These are phyloP conservation scores for Euphorbia tirucalli DNA, from an alignment of 345 rosid genomes.

Conservation along the genomic window DNA sequence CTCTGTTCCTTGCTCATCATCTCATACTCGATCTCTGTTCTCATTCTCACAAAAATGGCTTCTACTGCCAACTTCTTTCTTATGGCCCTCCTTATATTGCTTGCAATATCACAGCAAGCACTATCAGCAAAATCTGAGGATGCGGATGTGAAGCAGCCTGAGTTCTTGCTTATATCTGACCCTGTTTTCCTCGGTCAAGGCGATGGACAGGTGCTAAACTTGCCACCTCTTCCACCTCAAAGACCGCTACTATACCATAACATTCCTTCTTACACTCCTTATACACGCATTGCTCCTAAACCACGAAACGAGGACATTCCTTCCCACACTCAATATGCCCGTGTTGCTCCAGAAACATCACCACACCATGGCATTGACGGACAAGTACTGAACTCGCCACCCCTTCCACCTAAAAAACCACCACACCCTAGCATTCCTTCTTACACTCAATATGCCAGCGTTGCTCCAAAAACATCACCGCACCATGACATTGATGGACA, in stretches of 20 bases:
- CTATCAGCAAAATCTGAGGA: constrained; percentile 20
- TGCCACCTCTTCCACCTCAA: constrained; percentile 34
- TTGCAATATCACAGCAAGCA: constrained; percentile 38
- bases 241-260: too few species aligned
- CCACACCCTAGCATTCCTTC: constrained; percentile 23
- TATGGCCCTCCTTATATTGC: constrained; percentile 30
- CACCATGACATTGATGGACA: constrained; percentile 2
- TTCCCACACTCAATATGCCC: too few species aligned
- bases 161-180: constrained; percentile 38
- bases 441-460: too few species aligned
- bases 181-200: constrained; percentile 54
- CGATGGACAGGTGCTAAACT: constrained; percentile 42
- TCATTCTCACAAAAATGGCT: constrained; percentile 32
- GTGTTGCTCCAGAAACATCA: too few species aligned
- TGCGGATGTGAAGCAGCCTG: constrained; percentile 53
- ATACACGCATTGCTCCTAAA: too few species aligned
- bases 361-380: too few species aligned
- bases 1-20: constrained; percentile 10
- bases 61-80: constrained; percentile 17
- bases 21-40: neutral
- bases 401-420: neutral
- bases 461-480: constrained; percentile 11
- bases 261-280: too few species aligned
- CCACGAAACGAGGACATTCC: too few species aligned
- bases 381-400: neutral